Percentiles rank a stretch among this genome's conserved stretches.
phyloP scores from a whole-genome alignment of 2,329 filamentous ascomycete genomes.

The Colletotrichum siamense region DNA sequence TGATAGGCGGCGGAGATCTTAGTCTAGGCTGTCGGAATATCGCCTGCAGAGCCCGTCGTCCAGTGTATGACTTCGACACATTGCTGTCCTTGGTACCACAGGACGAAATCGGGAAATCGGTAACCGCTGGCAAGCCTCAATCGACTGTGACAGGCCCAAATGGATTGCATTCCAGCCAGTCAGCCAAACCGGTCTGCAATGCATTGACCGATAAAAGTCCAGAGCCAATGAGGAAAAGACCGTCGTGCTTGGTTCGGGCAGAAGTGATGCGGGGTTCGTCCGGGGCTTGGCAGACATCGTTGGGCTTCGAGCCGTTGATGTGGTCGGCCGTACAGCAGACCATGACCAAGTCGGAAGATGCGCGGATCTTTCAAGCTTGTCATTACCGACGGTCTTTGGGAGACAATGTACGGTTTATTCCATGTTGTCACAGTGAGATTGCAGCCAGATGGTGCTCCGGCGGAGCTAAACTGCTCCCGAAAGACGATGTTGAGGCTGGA shows the following conservation, averaged over 20 bases:
- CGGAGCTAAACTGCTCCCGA: neutral
- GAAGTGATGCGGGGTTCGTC: neutral
- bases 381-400: neutral
- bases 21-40: neutral
- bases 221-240: neutral
- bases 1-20: neutral
- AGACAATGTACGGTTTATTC: neutral
- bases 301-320: neutral
- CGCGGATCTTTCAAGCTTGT: neutral
- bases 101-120: neutral
- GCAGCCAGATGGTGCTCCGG: neutral
- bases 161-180: neutral
- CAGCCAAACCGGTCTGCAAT: neutral
- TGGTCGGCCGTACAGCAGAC: neutral
- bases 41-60: neutral
- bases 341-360: neutral
- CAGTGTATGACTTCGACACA: neutral
- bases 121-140: neutral
- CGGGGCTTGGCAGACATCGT: neutral
- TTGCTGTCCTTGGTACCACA: neutral
- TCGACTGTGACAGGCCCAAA: neutral
- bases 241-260: neutral
- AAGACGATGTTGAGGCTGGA: neutral
- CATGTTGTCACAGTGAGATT: neutral
- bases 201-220: neutral